Conservation (phyloP, 495 filamentous ascomycete species). For the Umbilicaria muhlenbergii region DNA sequence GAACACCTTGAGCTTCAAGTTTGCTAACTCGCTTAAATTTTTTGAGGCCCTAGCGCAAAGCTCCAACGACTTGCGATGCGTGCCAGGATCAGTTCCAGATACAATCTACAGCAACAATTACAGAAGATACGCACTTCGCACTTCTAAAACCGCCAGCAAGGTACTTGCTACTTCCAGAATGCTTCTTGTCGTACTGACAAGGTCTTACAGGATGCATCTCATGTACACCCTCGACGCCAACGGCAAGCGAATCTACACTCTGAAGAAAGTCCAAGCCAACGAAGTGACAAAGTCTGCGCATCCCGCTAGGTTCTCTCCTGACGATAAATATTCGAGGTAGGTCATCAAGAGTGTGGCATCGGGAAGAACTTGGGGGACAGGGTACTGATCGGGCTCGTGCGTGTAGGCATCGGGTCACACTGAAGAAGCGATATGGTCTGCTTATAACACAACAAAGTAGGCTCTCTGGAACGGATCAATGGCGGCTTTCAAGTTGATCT, state of each 20-base stretch:
- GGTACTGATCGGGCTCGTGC: slow-evolving; percentile 8
- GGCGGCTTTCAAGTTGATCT: background rate
- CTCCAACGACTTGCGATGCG: no score
- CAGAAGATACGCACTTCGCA: no score
- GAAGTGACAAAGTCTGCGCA: slow-evolving; percentile 90
- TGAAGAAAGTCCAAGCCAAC: slow-evolving; percentile 62
- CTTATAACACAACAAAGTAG: slow-evolving; percentile 72
- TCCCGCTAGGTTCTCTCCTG: slow-evolving; percentile 90
- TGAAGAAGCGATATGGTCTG: slow-evolving; percentile 83
- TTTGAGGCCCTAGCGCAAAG: no score
- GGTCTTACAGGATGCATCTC: slow-evolving; percentile 33
- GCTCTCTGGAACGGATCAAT: slow-evolving; percentile 13
- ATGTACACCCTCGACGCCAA: slow-evolving; percentile 64
- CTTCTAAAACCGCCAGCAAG: no score
- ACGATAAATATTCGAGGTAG: slow-evolving; percentile 89
- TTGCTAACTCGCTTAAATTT: no score
- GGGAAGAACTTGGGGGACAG: background rate
- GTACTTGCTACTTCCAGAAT: background rate
- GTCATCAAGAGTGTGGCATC: slow-evolving; percentile 7
- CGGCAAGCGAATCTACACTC: slow-evolving; percentile 79
- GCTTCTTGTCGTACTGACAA: slow-evolving; percentile 9
- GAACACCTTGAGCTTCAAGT: no score
- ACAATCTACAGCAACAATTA: no score
- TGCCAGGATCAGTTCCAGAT: no score
- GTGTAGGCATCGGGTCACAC: slow-evolving; percentile 65